phyloP scores from a whole-genome alignment of 1,284 basidiomycete genomes.

The Retiboletus flavoniger region DNA sequence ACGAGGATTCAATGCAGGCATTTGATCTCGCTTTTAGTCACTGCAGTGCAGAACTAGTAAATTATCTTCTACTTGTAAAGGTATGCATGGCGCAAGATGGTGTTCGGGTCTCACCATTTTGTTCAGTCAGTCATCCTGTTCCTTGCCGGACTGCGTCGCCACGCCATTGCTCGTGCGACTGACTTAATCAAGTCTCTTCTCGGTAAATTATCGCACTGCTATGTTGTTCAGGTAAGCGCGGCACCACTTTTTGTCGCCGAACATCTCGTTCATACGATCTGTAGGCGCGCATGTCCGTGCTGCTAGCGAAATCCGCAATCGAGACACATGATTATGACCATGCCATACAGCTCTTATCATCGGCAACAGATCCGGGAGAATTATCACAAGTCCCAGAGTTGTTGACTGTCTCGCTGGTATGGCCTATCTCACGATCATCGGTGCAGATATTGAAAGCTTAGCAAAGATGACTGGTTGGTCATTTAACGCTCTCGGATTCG shows the following conservation, averaged over 20 bases:
- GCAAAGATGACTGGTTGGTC: constrained; percentile 21
- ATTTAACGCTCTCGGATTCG: constrained; percentile 12
- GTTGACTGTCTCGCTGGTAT: constrained; percentile 21
- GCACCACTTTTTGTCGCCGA: background rate
- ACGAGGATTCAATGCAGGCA: constrained; percentile 22
- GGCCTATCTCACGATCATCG: background rate
- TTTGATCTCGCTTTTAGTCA: constrained; percentile 19
- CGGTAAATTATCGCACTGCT: background rate
- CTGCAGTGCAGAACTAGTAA: constrained; percentile 7
- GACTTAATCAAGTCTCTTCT: constrained; percentile 9
- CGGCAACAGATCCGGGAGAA: constrained; percentile 3
- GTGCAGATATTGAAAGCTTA: constrained; percentile 1
- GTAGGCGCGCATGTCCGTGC: constrained; percentile 15
- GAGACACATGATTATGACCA: constrained; percentile 10
- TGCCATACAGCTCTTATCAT: constrained; percentile 12
- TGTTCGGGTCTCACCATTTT: background rate
- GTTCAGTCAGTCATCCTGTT: constrained; percentile 18
- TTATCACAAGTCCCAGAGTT: constrained; percentile 10
- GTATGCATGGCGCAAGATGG: background rate
- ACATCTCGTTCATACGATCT: background rate
- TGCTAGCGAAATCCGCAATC: constrained; percentile 17
- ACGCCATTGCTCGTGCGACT: constrained; percentile 11
- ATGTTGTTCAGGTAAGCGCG: constrained; percentile 14
- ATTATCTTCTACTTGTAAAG: constrained; percentile 17
- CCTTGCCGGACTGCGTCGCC: constrained; percentile 10